Base-by-base conservation (phyloP, 495 filamentous ascomycete species). In the Mycothermus thermophilus region DNA sequence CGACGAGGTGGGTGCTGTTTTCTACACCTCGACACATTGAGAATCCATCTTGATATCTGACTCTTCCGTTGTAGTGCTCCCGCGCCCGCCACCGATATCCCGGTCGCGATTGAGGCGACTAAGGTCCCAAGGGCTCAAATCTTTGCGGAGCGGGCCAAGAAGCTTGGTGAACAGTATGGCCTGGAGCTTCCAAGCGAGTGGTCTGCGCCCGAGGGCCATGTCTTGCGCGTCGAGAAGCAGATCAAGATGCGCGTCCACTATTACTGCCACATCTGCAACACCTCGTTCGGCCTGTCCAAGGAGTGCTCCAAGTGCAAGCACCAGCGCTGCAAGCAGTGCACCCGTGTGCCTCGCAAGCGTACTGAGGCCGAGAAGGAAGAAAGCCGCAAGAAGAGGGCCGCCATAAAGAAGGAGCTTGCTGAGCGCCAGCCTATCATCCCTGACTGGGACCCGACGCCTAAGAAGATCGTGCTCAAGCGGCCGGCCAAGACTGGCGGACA, bases 191-290 rank as follows among this genome's bases (percentile, higher is more conserved):
- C 75, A 9, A 71, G 66, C 39, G 79, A 84, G 52, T 81, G 75
- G 77, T 71, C 70, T 43, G 59, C 63, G 29, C 54, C 57, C 40
- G 68, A 72, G 38, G 59, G 63, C 20, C 67, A 76, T 34, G 66
- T 75, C 14, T 58, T 76, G 30, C 80, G 88, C 17, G 77, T 94
- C 12, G 75, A 88, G 52, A 93, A 88, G 57, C 75, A 81, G 12
- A 83, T 94, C 41, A 80, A 84, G 43, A 92, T 96, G 80, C 74
- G 88, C 21, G 78, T 94, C 23, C 87, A 83, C 45, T 72, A 84
- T 14, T 77, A 62, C 37, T 95, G 88, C 51, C 85, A 93, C 50
- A 57, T 71, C 32, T 94, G 87, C 50, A 47, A 71, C 28, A 72
- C 64, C 9, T 46, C 71, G 9, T 93, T 90, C 52, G 57, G 44